Percentiles rank a stretch among this genome's conserved stretches.
Evolutionary conservation across 306 rosid species (phyloP).

Genomic region (Prunus padus): DNA sequence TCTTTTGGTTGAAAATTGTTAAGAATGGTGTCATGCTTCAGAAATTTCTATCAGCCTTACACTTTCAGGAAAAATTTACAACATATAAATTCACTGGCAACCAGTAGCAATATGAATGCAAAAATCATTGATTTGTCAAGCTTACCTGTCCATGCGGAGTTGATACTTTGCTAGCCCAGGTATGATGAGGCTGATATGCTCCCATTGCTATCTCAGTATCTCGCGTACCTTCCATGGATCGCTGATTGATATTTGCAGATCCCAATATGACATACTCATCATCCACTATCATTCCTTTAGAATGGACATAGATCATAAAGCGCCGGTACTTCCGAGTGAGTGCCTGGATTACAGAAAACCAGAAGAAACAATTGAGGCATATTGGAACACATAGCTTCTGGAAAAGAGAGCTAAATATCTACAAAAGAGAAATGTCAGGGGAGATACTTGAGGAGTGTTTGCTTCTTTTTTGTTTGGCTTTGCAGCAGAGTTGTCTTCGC

Average conservation of each 20-base stretch:
- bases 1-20: not conserved
- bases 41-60: too few relatives aligned
- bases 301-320: conserved; percentile 93
- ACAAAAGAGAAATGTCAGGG: not conserved
- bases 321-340: conserved; percentile 60
- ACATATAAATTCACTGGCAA: not conserved
- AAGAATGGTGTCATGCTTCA: not conserved
- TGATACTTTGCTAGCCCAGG: conserved; percentile 53
- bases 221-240: conserved; percentile 88
- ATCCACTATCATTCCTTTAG: conserved; percentile 95
- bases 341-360: conserved; percentile 37
- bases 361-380: not conserved
- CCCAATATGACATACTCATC: conserved; percentile 89
- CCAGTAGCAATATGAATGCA: not conserved
- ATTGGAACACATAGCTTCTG: conserved; percentile 12
- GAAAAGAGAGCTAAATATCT: conserved; percentile 2
- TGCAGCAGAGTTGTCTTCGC: conserved; percentile 11
- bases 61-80: not conserved
- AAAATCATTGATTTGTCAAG: conserved; percentile 4
- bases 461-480: conserved; percentile 20
- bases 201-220: conserved; percentile 97
- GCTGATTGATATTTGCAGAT: conserved; percentile 86
- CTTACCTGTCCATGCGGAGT: conserved; percentile 76
- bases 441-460: conserved; percentile 60
- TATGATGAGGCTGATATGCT: conserved; percentile 74